Evolutionary conservation across 495 filamentous ascomycete species (phyloP).

Genomic region (Hypoxylon cercidicola): DNA sequence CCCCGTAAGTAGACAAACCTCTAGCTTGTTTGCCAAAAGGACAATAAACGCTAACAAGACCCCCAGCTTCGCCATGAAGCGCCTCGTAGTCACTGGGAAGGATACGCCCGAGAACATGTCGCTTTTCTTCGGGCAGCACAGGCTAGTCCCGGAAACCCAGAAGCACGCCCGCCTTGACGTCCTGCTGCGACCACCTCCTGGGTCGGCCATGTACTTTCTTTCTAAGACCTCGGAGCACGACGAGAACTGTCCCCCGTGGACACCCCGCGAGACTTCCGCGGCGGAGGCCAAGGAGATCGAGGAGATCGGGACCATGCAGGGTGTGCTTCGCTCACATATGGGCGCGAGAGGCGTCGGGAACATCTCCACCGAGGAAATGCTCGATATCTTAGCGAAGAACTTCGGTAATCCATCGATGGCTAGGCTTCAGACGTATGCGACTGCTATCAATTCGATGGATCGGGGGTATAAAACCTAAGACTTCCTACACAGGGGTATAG

Average conservation of each 20-base stretch:
- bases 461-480: neutral
- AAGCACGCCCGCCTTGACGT: neutral
- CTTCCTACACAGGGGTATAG: neutral
- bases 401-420: neutral
- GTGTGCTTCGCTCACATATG: constrained; percentile 11
- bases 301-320: constrained; percentile 19
- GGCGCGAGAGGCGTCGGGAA: constrained; percentile 10
- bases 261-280: constrained; percentile 1
- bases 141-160: neutral
- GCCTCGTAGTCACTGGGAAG: constrained; percentile 24
- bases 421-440: neutral
- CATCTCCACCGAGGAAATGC: constrained; percentile 1
- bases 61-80: constrained; percentile 10
- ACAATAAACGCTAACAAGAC: neutral
- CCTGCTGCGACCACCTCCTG: neutral
- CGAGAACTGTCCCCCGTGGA: constrained; percentile 12
- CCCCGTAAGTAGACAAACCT: constrained; percentile 3
- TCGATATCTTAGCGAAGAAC: constrained; percentile 4
- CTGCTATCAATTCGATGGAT: neutral
- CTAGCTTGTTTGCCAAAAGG: neutral
- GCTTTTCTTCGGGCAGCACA: constrained; percentile 20
- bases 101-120: constrained; percentile 24
- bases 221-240: neutral
- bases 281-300: constrained; percentile 2
- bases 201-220: neutral